Evolutionary conservation across 148 eudicot species (phyloP).

Genomic region (Arbutus unedo): DNA sequence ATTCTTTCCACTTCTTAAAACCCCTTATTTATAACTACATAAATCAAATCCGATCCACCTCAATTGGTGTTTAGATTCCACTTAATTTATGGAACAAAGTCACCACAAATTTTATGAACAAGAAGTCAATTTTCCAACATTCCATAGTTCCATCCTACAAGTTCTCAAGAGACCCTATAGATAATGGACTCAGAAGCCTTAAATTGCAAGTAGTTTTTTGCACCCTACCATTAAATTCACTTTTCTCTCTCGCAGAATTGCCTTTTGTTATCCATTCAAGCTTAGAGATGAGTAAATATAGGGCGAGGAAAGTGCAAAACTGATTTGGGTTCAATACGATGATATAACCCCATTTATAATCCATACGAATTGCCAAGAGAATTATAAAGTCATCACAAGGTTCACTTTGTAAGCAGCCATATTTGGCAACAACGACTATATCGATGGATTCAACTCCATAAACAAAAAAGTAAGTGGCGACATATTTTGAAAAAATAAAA

Average conservation of each 20-base stretch:
- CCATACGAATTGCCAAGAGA: background rate
- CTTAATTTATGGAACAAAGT: too few relatives aligned
- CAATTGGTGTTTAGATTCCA: too few relatives aligned
- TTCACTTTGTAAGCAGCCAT: background rate
- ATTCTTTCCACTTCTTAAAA: too few relatives aligned
- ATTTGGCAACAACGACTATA: background rate
- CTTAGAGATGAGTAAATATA: background rate
- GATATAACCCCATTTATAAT: background rate
- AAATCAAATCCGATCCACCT: too few relatives aligned
- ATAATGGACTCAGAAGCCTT: background rate
- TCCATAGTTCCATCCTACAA: background rate
- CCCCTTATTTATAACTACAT: too few relatives aligned
- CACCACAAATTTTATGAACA: too few relatives aligned
- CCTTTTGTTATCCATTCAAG: background rate
- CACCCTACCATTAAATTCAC: background rate
- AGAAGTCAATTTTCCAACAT: too few relatives aligned
- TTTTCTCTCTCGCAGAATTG: too few relatives aligned
- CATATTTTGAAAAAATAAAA: background rate
- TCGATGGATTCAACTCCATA: constrained; percentile 2
- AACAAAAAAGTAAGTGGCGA: background rate
- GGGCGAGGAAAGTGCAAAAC: background rate
- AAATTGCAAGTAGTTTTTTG: background rate
- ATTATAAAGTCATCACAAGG: background rate
- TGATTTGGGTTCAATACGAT: background rate
- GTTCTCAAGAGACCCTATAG: background rate